These are phyloP conservation scores for Copromyces sp. DNA, from an alignment of 495 filamentous ascomycete genomes.

Conservation along the genomic window DNA sequence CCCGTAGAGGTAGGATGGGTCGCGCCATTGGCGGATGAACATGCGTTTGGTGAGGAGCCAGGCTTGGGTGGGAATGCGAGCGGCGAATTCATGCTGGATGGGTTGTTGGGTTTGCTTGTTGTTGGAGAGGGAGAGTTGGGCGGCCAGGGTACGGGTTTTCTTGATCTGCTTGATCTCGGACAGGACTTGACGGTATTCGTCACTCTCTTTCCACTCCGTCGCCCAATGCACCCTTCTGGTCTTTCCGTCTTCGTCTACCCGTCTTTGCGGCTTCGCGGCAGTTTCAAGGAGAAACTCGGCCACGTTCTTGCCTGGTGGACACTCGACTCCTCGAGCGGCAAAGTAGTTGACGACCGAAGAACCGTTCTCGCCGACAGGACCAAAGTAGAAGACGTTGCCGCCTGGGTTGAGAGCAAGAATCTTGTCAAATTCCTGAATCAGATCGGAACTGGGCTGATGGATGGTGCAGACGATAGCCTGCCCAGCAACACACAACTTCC, in stretches of 20 bases:
- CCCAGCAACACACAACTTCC: constrained; percentile 68
- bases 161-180: constrained; percentile 63
- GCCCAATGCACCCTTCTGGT: constrained; percentile 61
- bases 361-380: constrained; percentile 42
- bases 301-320: constrained; percentile 57
- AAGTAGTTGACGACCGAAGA: constrained; percentile 38
- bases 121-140: constrained; percentile 27
- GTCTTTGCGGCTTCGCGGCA: constrained; percentile 56
- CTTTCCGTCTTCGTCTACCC: constrained; percentile 48
- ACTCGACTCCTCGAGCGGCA: constrained; percentile 56
- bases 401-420: constrained; percentile 59
- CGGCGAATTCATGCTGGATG: constrained; percentile 25
- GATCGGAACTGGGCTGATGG: constrained; percentile 63
- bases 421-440: constrained; percentile 70
- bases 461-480: constrained; percentile 69
- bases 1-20: constrained; percentile 64
- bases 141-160: constrained; percentile 7
- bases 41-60: constrained; percentile 46
- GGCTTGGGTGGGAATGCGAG: constrained; percentile 32
- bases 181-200: constrained; percentile 54
- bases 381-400: constrained; percentile 65
- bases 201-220: constrained; percentile 61
- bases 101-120: constrained; percentile 26
- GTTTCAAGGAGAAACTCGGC: constrained; percentile 84
- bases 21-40: constrained; percentile 73